Percentiles rank a stretch among this genome's conserved stretches.
Conservation (phyloP, 495 filamentous ascomycete species). For the Lineolata rhizophorae region DNA sequence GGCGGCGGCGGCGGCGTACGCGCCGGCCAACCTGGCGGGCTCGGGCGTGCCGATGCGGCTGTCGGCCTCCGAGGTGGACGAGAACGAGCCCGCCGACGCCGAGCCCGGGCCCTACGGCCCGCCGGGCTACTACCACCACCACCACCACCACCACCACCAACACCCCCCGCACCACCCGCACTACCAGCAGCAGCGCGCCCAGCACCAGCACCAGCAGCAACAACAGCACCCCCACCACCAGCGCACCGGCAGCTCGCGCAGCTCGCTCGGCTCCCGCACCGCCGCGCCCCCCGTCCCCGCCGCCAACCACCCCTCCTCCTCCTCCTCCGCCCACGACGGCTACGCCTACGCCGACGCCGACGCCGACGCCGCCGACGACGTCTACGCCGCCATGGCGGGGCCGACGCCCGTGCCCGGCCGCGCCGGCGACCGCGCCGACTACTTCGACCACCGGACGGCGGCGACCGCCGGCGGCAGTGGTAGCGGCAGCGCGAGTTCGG, state of each 20-base stretch:
- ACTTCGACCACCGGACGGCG: conserved; percentile 15
- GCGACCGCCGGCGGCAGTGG: conserved; percentile 2
- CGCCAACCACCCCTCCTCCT: conserved; percentile 6
- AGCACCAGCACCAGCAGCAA: neutral
- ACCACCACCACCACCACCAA: neutral
- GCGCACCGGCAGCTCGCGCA: too few species aligned
- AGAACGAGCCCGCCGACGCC: conserved; percentile 56
- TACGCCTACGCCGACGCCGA: conserved; percentile 22
- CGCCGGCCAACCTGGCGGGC: neutral
- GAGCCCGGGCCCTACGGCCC: too few species aligned
- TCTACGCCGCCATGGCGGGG: conserved; percentile 22
- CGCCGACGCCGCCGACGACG: conserved; percentile 16
- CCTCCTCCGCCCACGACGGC: conserved; percentile 24
- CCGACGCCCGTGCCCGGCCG: conserved; percentile 30
- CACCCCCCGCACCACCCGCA: neutral
- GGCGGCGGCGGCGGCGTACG: conserved; percentile 37
- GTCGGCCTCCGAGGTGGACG: conserved; percentile 84
- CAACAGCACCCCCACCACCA: neutral
- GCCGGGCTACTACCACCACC: too few species aligned
- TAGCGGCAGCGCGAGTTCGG: conserved; percentile 27
- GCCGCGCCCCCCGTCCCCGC: conserved; percentile 37
- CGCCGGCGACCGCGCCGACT: conserved; percentile 13
- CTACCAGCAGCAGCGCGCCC: neutral
- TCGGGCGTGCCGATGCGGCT: conserved; percentile 64
- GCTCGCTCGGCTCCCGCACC: conserved; percentile 21